phyloP scores from a whole-genome alignment of 768 basidiomycete species.

The Rhizopogon vesiculosus region DNA sequence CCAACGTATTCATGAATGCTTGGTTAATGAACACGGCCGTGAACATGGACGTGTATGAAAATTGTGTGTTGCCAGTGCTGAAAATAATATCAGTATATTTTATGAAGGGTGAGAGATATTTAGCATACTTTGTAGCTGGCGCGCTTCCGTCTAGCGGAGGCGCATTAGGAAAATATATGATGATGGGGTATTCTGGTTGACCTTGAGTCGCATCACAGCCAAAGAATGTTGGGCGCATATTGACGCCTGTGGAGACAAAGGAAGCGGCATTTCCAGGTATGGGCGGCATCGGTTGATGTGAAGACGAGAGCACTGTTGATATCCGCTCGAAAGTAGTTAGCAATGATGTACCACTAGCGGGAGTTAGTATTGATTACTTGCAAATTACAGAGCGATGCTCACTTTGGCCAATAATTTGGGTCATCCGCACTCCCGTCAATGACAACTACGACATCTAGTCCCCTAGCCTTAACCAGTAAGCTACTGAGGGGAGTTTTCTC shows the following conservation, averaged over 20 bases:
- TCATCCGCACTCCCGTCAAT: slow-evolving; percentile 65
- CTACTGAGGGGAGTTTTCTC: slow-evolving; percentile 72
- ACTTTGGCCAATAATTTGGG: slow-evolving; percentile 66
- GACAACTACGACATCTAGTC: slow-evolving; percentile 71
- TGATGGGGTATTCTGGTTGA: slow-evolving; percentile 56
- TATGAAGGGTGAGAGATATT: background rate
- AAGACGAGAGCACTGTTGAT: slow-evolving; percentile 36
- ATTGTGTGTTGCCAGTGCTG: slow-evolving; percentile 54
- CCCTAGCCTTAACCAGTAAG: slow-evolving; percentile 63
- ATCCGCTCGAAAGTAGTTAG: slow-evolving; percentile 41
- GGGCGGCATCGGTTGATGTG: slow-evolving; percentile 62
- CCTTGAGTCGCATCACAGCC: slow-evolving; percentile 56
- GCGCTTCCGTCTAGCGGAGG: slow-evolving; percentile 59
- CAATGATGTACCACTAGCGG: slow-evolving; percentile 48
- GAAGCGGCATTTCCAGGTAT: slow-evolving; percentile 47
- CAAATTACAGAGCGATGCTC: slow-evolving; percentile 12
- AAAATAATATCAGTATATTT: slow-evolving; percentile 5
- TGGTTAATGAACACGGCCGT: slow-evolving; percentile 58
- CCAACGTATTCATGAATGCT: slow-evolving; percentile 47
- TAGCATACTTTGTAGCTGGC: slow-evolving; percentile 60
- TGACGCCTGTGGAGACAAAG: slow-evolving; percentile 59
- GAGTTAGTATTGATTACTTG: background rate
- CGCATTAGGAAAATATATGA: slow-evolving; percentile 75
- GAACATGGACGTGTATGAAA: slow-evolving; percentile 55
- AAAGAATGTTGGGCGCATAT: slow-evolving; percentile 71